phyloP scores from a whole-genome alignment of 352 stramenopile species.

The Globisporangium cystogenes region DNA sequence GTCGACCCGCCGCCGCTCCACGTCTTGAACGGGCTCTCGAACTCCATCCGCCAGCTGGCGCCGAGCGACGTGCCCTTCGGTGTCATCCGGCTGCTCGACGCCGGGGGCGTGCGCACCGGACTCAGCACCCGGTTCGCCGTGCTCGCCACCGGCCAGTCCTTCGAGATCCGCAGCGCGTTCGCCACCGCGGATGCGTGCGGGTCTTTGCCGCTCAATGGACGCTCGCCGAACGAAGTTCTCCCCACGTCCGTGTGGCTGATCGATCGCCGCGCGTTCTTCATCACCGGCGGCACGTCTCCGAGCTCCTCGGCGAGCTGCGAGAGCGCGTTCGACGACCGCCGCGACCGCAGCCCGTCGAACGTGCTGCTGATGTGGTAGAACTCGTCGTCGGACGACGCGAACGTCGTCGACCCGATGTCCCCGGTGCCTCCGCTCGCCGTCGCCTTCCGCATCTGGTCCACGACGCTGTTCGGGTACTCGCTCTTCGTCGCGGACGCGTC shows the following conservation, averaged over 20 bases:
- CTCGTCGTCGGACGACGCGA: conserved; percentile 13
- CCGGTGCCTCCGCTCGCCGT: neutral
- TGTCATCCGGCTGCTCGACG: conserved; percentile 5
- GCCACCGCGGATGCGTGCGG: neutral
- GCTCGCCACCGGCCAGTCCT: conserved; percentile 39
- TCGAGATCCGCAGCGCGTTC: conserved; percentile 18
- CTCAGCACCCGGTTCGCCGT: conserved; percentile 17
- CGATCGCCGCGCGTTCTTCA: conserved; percentile 44
- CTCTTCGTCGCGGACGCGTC: conserved; percentile 4
- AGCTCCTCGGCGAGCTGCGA: conserved; percentile 24
- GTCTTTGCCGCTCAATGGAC: neutral
- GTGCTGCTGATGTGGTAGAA: conserved; percentile 12
- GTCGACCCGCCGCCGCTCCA: conserved; percentile 35
- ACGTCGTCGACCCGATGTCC: conserved; percentile 2
- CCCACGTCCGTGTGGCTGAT: conserved; percentile 59
- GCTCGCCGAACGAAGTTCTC: conserved; percentile 15
- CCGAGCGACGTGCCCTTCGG: conserved; percentile 5
- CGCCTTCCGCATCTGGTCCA: conserved; percentile 1
- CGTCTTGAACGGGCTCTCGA: conserved; percentile 75
- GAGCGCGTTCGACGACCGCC: conserved; percentile 31
- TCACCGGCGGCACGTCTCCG: conserved; percentile 35
- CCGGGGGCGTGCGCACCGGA: conserved; percentile 12
- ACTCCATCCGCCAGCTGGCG: conserved; percentile 53
- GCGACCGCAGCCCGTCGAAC: conserved; percentile 11
- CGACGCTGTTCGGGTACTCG: neutral